Conservation (phyloP, 2,329 filamentous ascomycete species). For the Aureobasidium sp. region DNA sequence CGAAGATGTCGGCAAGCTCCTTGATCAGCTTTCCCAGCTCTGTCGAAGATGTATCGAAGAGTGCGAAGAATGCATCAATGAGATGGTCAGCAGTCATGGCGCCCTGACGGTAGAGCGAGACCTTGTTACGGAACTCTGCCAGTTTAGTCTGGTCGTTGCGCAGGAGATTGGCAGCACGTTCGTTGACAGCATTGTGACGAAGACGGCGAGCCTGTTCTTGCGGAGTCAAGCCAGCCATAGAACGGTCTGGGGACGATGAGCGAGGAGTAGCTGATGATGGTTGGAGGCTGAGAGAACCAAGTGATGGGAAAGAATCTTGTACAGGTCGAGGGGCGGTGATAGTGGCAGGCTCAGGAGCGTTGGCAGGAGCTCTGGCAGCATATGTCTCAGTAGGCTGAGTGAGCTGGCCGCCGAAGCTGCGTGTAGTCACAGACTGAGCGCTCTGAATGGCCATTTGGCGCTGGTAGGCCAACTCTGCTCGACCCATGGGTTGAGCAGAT, state of each 20-base stretch:
- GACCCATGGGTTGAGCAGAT: conserved; percentile 68
- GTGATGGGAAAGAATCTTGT: conserved; percentile 7
- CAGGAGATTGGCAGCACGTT: conserved; percentile 73
- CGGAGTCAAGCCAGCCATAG: conserved; percentile 45
- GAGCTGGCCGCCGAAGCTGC: conserved; percentile 79
- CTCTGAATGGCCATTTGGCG: conserved; percentile 86
- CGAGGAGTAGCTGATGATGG: conserved; percentile 26
- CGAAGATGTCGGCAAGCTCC: conserved; percentile 87
- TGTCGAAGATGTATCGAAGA: conserved; percentile 71
- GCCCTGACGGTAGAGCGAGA: conserved; percentile 68
- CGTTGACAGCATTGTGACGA: conserved; percentile 75
- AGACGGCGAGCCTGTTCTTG: conserved; percentile 74
- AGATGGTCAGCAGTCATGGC: conserved; percentile 64
- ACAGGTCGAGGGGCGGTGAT: conserved; percentile 30
- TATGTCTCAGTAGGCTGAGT: conserved; percentile 36
- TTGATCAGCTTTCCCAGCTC: conserved; percentile 83
- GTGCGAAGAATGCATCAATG: conserved; percentile 76
- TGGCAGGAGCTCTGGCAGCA: conserved; percentile 38
- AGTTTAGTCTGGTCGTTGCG: conserved; percentile 69
- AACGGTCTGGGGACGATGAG: conserved; percentile 24
- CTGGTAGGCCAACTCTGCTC: conserved; percentile 87
- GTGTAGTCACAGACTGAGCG: conserved; percentile 67
- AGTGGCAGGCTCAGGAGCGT: conserved; percentile 27
- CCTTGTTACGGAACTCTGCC: conserved; percentile 63
- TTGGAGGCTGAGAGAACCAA: conserved; percentile 12